phyloP scores from a whole-genome alignment of 176 grass and related monocot genomes.

The Hordeum vulgare region MorexV3_pseudomolecules_assembly NC_058523.1:145480371-145480870 shows the following conservation, averaged over 20 bases:
- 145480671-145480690: not conserved
- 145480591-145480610: not conserved
- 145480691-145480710: not conserved
- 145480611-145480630: not conserved
- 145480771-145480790: not conserved
- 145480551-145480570: not conserved
- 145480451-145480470: conserved; percentile 75
- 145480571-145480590: not conserved
- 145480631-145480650: not conserved
- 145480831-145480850: not conserved
- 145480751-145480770: not conserved
- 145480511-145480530: not conserved
- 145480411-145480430: conserved; percentile 30
- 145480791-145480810: not conserved
- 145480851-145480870: not conserved
- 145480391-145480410: conserved; percentile 49
- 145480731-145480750: not conserved
- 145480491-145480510: not conserved
- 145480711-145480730: not conserved
- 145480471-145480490: not conserved
- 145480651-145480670: not conserved
- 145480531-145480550: not conserved
- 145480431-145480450: conserved; percentile 67
- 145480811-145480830: not conserved
- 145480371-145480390: conserved; percentile 58